Conservation (phyloP, 192 early-diverging fungal genomes). For the Coemansia sp. region DNA sequence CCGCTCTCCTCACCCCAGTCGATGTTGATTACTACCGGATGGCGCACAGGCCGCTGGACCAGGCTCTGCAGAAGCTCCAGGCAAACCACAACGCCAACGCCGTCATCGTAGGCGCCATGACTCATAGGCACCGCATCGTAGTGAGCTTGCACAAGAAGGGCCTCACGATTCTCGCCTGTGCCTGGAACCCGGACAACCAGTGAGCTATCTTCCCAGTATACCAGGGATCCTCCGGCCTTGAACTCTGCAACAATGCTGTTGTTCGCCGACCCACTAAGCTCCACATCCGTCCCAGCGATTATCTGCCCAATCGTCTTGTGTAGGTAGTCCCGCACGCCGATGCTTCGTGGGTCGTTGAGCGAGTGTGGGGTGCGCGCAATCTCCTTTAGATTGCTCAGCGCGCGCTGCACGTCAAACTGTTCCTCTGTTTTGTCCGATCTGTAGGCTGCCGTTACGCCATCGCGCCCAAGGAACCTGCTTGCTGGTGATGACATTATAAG, state of each 20-base stretch:
- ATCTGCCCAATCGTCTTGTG: constrained; percentile 25
- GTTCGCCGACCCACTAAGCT: constrained; percentile 31
- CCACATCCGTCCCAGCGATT: constrained; percentile 20
- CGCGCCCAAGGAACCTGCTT: constrained; percentile 19
- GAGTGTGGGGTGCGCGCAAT: constrained; percentile 52
- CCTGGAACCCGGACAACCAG: constrained; percentile 66
- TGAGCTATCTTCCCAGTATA: constrained; percentile 60
- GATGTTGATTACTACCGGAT: constrained; percentile 70
- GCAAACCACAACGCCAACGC: constrained; percentile 65
- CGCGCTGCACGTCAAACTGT: constrained; percentile 42
- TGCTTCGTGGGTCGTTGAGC: constrained; percentile 54
- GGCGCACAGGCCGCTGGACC: constrained; percentile 59
- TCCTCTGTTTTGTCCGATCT: neutral
- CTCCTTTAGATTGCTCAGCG: constrained; percentile 31
- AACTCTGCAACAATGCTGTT: constrained; percentile 42
- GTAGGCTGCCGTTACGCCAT: neutral
- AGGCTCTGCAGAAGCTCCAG: constrained; percentile 69
- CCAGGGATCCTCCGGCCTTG: constrained; percentile 20
- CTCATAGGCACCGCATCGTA: constrained; percentile 72
- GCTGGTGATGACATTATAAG: constrained; percentile 16
- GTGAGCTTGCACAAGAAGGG: constrained; percentile 69
- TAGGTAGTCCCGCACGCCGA: constrained; percentile 50
- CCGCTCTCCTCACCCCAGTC: constrained; percentile 75
- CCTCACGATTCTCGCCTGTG: constrained; percentile 47
- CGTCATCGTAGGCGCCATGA: constrained; percentile 73